A percentile compares a stretch with the other conserved stretches of the same genome.
Conservation (phyloP, 1,284 basidiomycete species). For the Rhodotorula mucilaginosa region DNA sequence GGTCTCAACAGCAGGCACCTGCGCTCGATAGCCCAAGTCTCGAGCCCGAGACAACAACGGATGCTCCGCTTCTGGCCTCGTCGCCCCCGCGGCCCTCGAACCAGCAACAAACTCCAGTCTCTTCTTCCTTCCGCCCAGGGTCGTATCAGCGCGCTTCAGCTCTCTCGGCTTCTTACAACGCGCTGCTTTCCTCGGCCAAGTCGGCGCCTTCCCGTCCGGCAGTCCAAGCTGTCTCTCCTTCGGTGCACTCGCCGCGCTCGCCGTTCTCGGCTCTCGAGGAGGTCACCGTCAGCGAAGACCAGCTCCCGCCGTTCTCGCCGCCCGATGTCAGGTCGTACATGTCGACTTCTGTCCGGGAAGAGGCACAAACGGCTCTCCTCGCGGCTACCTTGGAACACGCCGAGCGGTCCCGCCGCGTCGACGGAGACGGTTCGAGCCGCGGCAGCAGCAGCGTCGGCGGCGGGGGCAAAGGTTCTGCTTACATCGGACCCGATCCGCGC, state of each 20-base stretch:
- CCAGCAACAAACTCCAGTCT: neutral
- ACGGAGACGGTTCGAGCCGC: neutral
- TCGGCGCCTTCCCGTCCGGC: slow-evolving; percentile 3
- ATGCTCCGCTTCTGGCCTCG: neutral
- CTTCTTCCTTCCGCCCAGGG: slow-evolving; percentile 15
- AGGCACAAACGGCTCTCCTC: neutral
- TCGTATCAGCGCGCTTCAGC: slow-evolving; percentile 30
- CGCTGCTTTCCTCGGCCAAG: slow-evolving; percentile 17
- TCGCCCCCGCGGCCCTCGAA: neutral
- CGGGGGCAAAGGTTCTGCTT: neutral
- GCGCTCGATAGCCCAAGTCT: neutral
- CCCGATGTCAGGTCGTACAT: slow-evolving; percentile 1
- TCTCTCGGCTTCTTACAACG: slow-evolving; percentile 35
- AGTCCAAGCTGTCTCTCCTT: neutral
- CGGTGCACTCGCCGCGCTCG: neutral
- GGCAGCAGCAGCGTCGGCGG: neutral
- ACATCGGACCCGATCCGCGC: slow-evolving; percentile 11
- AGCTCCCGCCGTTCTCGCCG: slow-evolving; percentile 12
- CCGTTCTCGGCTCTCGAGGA: neutral
- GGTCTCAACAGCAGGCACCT: neutral
- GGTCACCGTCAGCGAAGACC: neutral
- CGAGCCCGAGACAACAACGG: neutral
- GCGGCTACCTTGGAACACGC: slow-evolving; percentile 7
- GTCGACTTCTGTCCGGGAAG: slow-evolving; percentile 1
- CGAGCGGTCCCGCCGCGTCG: neutral